These are phyloP conservation scores for Talaromyces trachyspermus DNA, from an alignment of 495 filamentous ascomycete genomes.

Conservation along the genomic window DNA sequence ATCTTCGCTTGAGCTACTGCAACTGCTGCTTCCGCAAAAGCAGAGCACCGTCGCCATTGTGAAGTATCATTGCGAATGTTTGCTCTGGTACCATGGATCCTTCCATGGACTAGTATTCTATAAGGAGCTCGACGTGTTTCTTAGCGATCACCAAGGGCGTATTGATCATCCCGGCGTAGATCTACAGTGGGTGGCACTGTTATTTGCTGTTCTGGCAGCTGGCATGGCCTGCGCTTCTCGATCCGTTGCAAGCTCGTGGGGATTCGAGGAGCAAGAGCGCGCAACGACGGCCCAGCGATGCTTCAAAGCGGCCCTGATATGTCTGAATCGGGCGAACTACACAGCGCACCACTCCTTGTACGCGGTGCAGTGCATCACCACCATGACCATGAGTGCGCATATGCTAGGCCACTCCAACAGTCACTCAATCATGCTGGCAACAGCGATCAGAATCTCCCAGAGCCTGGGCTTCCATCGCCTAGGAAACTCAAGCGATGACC, in stretches of 20 bases:
- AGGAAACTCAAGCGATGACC: slow-evolving; percentile 13
- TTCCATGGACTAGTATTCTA: slow-evolving; percentile 28
- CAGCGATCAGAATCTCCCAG: slow-evolving; percentile 32
- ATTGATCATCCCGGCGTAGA: slow-evolving; percentile 17
- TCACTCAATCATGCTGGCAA: slow-evolving; percentile 33
- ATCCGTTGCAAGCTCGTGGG: slow-evolving; percentile 22
- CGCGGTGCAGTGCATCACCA: slow-evolving; percentile 37
- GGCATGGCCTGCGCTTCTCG: slow-evolving; percentile 28
- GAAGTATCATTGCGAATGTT: slow-evolving; percentile 27
- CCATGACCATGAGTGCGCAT: slow-evolving; percentile 37
- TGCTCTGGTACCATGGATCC: slow-evolving; percentile 33
- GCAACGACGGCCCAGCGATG: slow-evolving; percentile 24
- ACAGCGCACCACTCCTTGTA: slow-evolving; percentile 29
- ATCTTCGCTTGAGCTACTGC: slow-evolving; percentile 19
- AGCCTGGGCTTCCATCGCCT: slow-evolving; percentile 27
- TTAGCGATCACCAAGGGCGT: slow-evolving; percentile 15
- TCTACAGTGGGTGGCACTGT: slow-evolving; percentile 32
- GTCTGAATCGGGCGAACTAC: slow-evolving; percentile 30
- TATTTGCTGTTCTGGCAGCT: slow-evolving; percentile 33
- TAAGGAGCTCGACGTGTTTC: slow-evolving; percentile 22
- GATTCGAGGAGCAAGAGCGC: slow-evolving; percentile 25
- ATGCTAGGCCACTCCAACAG: slow-evolving; percentile 37
- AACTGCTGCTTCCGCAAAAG: slow-evolving; percentile 25
- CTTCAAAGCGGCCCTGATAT: slow-evolving; percentile 27
- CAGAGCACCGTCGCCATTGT: slow-evolving; percentile 23